These are phyloP conservation scores for Nidula microcarpa DNA, from an alignment of 768 basidiomycete species.

Conservation along the genomic window DNA sequence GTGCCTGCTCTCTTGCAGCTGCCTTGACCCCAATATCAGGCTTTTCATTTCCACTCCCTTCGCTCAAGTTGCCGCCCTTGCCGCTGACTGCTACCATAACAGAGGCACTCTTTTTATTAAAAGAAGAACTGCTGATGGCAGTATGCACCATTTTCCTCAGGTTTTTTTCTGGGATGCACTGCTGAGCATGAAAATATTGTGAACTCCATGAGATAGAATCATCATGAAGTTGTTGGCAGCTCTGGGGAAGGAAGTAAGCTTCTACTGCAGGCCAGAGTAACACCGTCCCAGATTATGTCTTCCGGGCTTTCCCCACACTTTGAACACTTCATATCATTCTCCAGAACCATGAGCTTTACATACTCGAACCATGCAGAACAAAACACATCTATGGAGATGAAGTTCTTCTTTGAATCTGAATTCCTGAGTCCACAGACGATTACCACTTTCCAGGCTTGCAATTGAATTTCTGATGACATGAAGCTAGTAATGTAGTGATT, in stretches of 20 bases:
- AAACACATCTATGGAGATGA: constrained; percentile 24
- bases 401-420: constrained; percentile 5
- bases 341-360: constrained; percentile 14
- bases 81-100: no score
- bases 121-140: no score
- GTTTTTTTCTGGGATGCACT: no score
- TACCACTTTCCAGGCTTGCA: constrained; percentile 19
- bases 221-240: constrained; percentile 22
- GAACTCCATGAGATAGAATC: no score
- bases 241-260: constrained; percentile 16
- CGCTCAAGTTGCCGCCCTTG: no score
- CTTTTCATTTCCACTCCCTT: no score
- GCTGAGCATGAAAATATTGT: no score
- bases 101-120: no score
- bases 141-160: no score
- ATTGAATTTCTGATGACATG: constrained; percentile 30
- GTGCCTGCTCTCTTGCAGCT: no score
- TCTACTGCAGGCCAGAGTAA: constrained; percentile 22
- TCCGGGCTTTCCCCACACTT: constrained; percentile 21
- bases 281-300: no score
- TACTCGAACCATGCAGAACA: constrained; percentile 29
- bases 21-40: no score
- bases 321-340: constrained; percentile 18
- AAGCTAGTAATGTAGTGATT: constrained; percentile 27
- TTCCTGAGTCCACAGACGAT: constrained; percentile 16